Percentiles rank a stretch among this genome's conserved stretches.
phyloP scores from a whole-genome alignment of 2,329 filamentous ascomycete genomes.

The Colletotrichum noveboracense region DNA sequence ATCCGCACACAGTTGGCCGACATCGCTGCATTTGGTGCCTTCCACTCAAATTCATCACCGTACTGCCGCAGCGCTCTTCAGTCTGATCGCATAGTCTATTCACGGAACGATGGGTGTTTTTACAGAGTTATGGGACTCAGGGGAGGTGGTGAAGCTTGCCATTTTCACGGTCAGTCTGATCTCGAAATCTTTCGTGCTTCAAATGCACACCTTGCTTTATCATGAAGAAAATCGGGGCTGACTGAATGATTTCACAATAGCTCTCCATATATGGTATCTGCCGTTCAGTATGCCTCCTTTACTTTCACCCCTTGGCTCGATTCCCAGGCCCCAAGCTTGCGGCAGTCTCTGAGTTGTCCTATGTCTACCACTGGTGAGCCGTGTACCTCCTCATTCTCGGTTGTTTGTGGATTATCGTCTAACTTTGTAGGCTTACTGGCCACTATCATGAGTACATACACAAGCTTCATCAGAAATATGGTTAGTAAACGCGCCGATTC shows the following conservation, averaged over 20 bases:
- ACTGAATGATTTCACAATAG: neutral
- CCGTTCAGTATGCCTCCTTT: neutral
- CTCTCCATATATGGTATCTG: neutral
- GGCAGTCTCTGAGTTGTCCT: neutral
- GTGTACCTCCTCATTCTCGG: neutral
- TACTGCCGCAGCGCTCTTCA: neutral
- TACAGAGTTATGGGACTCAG: neutral
- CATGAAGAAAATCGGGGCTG: neutral
- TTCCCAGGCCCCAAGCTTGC: neutral
- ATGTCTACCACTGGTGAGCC: neutral
- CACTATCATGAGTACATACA: neutral
- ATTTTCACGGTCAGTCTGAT: neutral
- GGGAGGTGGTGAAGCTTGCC: neutral
- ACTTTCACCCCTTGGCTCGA: neutral
- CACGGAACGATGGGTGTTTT: neutral
- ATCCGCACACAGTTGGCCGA: neutral
- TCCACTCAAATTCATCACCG: neutral
- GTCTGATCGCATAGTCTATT: neutral
- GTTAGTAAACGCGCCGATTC: neutral
- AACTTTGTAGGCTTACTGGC: neutral
- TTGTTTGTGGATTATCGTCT: accelerated
- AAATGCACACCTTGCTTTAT: neutral
- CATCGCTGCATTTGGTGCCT: neutral
- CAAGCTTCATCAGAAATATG: neutral
- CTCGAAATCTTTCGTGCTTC: neutral